Base-by-base conservation (phyloP, 2,329 filamentous ascomycete genomes). In the Beauveria asiatica region DNA sequence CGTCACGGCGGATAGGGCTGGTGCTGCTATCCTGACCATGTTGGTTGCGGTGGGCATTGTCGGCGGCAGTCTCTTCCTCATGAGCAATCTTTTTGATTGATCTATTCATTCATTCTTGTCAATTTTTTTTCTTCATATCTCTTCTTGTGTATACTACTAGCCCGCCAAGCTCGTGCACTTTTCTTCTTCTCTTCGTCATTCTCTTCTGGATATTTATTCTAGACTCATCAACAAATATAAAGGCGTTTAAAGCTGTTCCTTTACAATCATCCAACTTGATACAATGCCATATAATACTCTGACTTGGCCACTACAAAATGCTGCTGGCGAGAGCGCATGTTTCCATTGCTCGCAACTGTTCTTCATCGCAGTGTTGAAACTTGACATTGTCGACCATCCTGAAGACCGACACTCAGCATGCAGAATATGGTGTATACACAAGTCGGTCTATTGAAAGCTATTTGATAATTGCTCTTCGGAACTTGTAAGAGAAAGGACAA, bases 11-110 rank as follows among this genome's bases (percentile, higher is more conserved):
- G 82, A 84, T 61, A 75, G 73, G 65, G 81, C 80, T 0, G 83
- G 79, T 0, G 83, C 83, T 0, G 82, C 80, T 11, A 79, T 86
- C 62, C 46, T 82, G 62, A 86, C 83, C 21, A 73, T 78, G 7
- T 70, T 80, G 0, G 65, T 84, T 17, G 67, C 77, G 30, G 70
- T 78, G 9, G 77, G 79, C 57, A 69, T 83, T 25, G 50, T 83
- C 2, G 79, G 75, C 10, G 79, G 80, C 11, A 75, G 75, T 27
- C 69, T 76, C 19, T 83, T 82, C 64, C 70, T 82, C 25, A 69
- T 80, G 61, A 72, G 74, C 33, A 71, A 75, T 49, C 3, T 49
- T 13, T 19, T 49, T 27, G 54, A 57, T 17, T 57, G 44, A 57
- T 27, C 21, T 9, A 8, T 23, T 37, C 11, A 13, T 37, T 33